phyloP scores from a whole-genome alignment of 169 alveolate genomes.

The Fabrea salina region DNA sequence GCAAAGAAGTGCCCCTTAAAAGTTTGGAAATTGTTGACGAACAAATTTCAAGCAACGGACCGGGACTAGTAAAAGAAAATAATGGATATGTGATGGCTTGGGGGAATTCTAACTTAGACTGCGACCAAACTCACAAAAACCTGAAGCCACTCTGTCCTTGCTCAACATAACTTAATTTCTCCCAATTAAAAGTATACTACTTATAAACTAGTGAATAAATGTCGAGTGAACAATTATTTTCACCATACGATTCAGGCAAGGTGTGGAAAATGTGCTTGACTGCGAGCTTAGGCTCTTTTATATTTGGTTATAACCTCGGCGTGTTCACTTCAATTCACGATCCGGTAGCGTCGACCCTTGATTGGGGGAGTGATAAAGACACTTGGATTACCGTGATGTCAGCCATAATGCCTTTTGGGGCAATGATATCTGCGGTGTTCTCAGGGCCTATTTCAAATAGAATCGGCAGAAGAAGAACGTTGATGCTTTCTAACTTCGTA shows the following conservation, averaged over 20 bases:
- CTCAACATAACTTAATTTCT: too few relatives aligned
- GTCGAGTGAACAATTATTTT: too few relatives aligned
- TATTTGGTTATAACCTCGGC: constrained; percentile 11
- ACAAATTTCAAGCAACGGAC: too few relatives aligned
- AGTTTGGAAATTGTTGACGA: too few relatives aligned
- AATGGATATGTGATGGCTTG: too few relatives aligned
- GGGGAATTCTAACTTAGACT: too few relatives aligned
- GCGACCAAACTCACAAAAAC: too few relatives aligned
- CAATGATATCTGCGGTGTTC: neutral
- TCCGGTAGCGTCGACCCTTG: neutral
- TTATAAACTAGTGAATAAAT: too few relatives aligned
- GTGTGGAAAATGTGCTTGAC: neutral
- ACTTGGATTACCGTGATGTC: neutral
- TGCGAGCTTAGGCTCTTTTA: neutral
- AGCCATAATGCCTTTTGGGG: constrained; percentile 8
- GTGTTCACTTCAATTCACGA: constrained; percentile 2
- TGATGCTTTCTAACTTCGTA: neutral
- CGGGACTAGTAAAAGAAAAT: too few relatives aligned
- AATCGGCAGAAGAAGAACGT: constrained; percentile 2
- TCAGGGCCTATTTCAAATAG: neutral
- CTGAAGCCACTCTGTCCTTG: too few relatives aligned
- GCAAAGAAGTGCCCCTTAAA: too few relatives aligned
- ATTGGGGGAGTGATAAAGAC: constrained; percentile 1
- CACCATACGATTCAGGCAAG: neutral
- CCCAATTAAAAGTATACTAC: too few relatives aligned